Conservation (phyloP, 2,329 filamentous ascomycete genomes). For the Fusarium sp. region DNA sequence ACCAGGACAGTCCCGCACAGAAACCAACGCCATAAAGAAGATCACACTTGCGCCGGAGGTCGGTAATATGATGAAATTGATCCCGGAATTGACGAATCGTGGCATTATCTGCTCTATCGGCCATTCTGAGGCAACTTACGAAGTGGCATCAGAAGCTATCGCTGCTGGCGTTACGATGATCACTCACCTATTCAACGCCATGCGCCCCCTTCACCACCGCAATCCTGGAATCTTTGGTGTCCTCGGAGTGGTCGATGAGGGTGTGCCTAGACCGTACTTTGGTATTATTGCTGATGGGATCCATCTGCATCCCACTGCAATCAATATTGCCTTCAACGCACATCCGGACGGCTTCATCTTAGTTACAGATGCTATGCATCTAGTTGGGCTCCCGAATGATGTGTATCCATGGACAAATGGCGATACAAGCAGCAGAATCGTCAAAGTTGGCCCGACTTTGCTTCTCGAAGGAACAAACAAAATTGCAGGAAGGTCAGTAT, state of each 20-base stretch:
- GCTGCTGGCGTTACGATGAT: constrained; percentile 84
- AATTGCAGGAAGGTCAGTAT: constrained; percentile 77
- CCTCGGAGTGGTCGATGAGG: constrained; percentile 71
- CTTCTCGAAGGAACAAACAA: constrained; percentile 81
- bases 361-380: constrained; percentile 91
- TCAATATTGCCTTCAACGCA: constrained; percentile 89
- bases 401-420: constrained; percentile 87
- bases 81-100: constrained; percentile 70
- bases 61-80: constrained; percentile 74
- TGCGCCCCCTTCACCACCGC: constrained; percentile 88
- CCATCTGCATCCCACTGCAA: constrained; percentile 85
- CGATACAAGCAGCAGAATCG: constrained; percentile 64
- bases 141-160: constrained; percentile 78
- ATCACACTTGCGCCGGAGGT: constrained; percentile 87
- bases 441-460: constrained; percentile 78
- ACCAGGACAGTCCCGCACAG: too few species aligned
- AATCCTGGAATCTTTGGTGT: constrained; percentile 91
- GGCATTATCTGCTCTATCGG: constrained; percentile 84
- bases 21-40: constrained; percentile 68
- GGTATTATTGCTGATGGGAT: constrained; percentile 92
- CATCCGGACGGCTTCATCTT: constrained; percentile 87
- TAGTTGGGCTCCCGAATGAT: constrained; percentile 85
- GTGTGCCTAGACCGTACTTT: constrained; percentile 75
- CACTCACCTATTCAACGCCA: constrained; percentile 93
- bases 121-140: constrained; percentile 87